These are phyloP conservation scores for Phytophthora kernoviae DNA, from an alignment of 352 stramenopile genomes.

Conservation along the genomic window DNA sequence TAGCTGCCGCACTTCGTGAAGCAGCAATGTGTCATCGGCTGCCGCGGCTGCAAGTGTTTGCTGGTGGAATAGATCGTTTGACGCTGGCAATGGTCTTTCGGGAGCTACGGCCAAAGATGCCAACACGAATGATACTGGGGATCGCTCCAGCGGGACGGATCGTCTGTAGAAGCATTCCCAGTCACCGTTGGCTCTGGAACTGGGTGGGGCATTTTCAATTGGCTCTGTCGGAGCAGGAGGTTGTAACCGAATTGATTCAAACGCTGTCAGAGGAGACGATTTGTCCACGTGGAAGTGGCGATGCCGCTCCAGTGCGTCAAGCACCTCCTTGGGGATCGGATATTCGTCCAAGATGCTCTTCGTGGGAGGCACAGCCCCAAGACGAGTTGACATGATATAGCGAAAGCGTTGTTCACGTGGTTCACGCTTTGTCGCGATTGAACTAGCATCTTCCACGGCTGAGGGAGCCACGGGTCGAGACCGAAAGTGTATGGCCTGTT, in stretches of 20 bases:
- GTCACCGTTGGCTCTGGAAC: constrained; percentile 16
- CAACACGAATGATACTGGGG: constrained; percentile 74
- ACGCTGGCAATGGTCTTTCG: constrained; percentile 49
- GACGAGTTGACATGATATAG: constrained; percentile 74
- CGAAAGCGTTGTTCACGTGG: constrained; percentile 48
- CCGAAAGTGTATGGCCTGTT: constrained; percentile 64
- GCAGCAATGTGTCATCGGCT: constrained; percentile 55
- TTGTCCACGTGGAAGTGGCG: constrained; percentile 69
- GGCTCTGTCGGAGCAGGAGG: constrained; percentile 8
- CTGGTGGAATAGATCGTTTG: constrained; percentile 74
- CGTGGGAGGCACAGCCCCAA: constrained; percentile 55
- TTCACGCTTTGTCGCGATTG: constrained; percentile 39
- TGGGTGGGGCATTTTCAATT: background rate
- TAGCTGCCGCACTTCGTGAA: constrained; percentile 66
- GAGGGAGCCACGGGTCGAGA: constrained; percentile 44
- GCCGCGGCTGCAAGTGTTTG: constrained; percentile 45
- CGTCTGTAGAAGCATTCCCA: constrained; percentile 71
- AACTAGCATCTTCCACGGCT: constrained; percentile 43
- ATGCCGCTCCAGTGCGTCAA: constrained; percentile 66
- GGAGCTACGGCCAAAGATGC: constrained; percentile 54
- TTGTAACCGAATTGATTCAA: constrained; percentile 44
- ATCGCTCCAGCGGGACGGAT: constrained; percentile 63
- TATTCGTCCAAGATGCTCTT: constrained; percentile 78
- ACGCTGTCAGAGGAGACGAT: constrained; percentile 63
- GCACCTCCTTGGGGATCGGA: constrained; percentile 68